Evolutionary conservation across 2,329 filamentous ascomycete genomes (phyloP).

Genomic region (Pseudogymnoascus sp.): DNA sequence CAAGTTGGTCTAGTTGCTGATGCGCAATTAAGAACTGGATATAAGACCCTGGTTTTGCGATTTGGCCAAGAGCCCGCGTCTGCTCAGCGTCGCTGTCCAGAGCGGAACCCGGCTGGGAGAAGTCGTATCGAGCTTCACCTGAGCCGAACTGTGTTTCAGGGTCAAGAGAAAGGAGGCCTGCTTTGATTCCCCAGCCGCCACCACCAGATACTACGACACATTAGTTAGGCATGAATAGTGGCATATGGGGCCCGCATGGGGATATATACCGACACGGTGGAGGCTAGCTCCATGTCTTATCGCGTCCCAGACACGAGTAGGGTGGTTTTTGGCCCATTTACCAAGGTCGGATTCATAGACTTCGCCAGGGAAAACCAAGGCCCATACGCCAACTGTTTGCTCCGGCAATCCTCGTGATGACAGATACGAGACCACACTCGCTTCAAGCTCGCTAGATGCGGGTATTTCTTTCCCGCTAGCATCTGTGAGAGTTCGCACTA

Average conservation of each 20-base stretch:
- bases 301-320: neutral
- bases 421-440: slow-evolving; percentile 51
- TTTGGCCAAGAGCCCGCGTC: slow-evolving; percentile 37
- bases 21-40: slow-evolving; percentile 56
- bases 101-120: slow-evolving; percentile 16
- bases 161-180: slow-evolving; percentile 69
- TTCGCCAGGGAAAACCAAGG: slow-evolving; percentile 49
- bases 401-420: slow-evolving; percentile 24
- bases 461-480: slow-evolving; percentile 38
- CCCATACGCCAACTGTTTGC: slow-evolving; percentile 59
- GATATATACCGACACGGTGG: slow-evolving; percentile 22
- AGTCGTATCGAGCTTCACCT: slow-evolving; percentile 43
- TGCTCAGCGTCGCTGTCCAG: slow-evolving; percentile 21
- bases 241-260: neutral
- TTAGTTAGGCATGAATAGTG: slow-evolving; percentile 12
- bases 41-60: slow-evolving; percentile 53
- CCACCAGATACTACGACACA: slow-evolving; percentile 60
- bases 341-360: slow-evolving; percentile 6
- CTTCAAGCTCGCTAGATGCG: slow-evolving; percentile 65
- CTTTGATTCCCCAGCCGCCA: slow-evolving; percentile 76
- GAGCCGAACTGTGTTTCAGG: slow-evolving; percentile 50
- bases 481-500: slow-evolving; percentile 48
- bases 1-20: slow-evolving; percentile 13
- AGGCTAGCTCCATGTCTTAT: slow-evolving; percentile 12
- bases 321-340: slow-evolving; percentile 1